These are phyloP conservation scores for Linum lewisii DNA, from an alignment of 345 rosid genomes.

Conservation along the genomic window DNA sequence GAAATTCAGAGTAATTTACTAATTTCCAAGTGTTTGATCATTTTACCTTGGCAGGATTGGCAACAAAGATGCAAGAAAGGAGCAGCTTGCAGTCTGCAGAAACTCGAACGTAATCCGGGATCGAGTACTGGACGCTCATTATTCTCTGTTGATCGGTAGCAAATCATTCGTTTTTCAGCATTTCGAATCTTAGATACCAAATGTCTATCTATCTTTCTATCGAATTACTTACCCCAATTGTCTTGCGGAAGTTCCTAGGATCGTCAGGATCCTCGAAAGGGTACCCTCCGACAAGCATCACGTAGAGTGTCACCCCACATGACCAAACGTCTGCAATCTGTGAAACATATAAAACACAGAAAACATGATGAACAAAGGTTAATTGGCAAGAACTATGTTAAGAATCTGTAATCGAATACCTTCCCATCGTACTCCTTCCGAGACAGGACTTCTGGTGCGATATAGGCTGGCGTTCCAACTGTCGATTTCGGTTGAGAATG, in stretches of 20 bases:
- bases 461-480: constrained; percentile 71
- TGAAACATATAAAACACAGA: constrained; percentile 17
- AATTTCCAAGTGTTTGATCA: background rate
- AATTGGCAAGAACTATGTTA: background rate
- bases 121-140: constrained; percentile 46
- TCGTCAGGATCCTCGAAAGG: constrained; percentile 77
- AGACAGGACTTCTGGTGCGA: constrained; percentile 64
- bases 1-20: too few relatives aligned
- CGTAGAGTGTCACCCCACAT: constrained; percentile 65
- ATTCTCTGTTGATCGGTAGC: constrained; percentile 39
- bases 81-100: constrained; percentile 53
- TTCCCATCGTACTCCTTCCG: constrained; percentile 65
- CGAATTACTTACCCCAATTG: constrained; percentile 39
- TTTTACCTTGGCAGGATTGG: constrained; percentile 54
- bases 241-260: constrained; percentile 62
- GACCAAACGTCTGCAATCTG: constrained; percentile 80
- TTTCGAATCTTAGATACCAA: background rate
- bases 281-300: constrained; percentile 71
- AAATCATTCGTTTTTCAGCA: background rate
- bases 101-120: constrained; percentile 59
- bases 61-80: constrained; percentile 52
- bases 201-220: background rate
- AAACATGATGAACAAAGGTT: constrained; percentile 2
- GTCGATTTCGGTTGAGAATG: constrained; percentile 69
- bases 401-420: constrained; percentile 25